Base-by-base conservation (phyloP, 2,329 filamentous ascomycete species). In the Fusarium tanahbumbuense region DNA sequence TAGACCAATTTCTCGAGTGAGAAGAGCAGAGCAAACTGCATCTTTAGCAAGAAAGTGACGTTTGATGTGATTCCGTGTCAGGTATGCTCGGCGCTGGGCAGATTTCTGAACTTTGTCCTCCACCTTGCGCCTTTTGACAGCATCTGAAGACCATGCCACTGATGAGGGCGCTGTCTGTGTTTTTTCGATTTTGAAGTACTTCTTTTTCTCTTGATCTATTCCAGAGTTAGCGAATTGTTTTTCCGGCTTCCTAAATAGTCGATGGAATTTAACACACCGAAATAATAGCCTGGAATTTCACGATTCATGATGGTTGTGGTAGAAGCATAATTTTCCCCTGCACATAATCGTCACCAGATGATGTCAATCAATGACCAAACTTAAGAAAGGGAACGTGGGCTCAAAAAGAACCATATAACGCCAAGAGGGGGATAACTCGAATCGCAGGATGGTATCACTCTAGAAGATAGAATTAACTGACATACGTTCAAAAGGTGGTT, bases 131-230 rank as follows among this genome's bases (percentile, higher is more conserved):
- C 83, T 83, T 78, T 88, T 90, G 59, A 91, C 86, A 9, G 84
- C 83, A 47, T 87, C 82, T n/a, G 83, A 79, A 11, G 89, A 88
- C 81, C 89, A 91, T 18, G 83, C 78, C 1, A 85, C 82, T 10
- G 77, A 78, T 3, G 80, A 68, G 0, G 88, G 84, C 1, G 87
- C 87, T 18, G 83, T 83, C 57, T 86, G 83, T 41, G 86, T 83
- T 47, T 83, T 85, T 75, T 91, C 87, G 52, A 92, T 86, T 72
- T 88, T 90, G 78, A 92, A 93, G 74, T 92, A 93, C 68, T 88
- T 90, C 40, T 85, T 85, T 77, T 88, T 91, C 45, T 84, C 83
- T 16, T 78, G 54, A 64, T 89, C 88, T 89, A 10, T 32, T 16
- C 2, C 2, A 15, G 2, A 18, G 22, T 56, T 23, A 67, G 56